Evolutionary conservation across 164 flowering plant species (phyloP), one percentile per base, ranked within the genome.

Genomic region (Aristolochia contorta): DNA sequence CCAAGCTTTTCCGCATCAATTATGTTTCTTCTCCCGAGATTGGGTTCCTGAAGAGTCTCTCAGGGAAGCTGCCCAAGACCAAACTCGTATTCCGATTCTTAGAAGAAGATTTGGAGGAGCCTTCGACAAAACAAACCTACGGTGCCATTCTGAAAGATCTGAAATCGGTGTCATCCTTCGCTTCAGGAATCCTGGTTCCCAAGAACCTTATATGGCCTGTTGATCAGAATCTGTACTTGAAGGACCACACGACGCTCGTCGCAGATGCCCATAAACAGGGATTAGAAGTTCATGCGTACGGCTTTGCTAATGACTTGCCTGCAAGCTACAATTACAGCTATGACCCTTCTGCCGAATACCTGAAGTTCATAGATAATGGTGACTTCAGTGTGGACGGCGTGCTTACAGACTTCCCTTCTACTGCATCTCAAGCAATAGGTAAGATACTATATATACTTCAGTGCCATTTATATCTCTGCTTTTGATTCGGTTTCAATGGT

Each of bases 361-460:
- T 84, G 63, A 82, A 87, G 66, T 91, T 87, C 43, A 54, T 89
- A 0, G 91, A 85, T 60, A 83, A 84, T 48, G 45, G 79, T 6
- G 72, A 82, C 32, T 89, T 87, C 72, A 73, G 90, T 24, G 91
- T 94, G 52, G 97, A 94, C 77, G 99, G 95, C 8, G 62, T 94
- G 50, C 73, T 94, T 54, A 80, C 99, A 6, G 97, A 91, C 72
- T 94, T 87, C 67, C 81, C 97, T 67, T 65, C 86, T 30, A 84
- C 99, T 57, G 99, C 97, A 56, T 78, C 93, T 55, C 78, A 77
- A 58, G 79, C 94, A 49, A 69, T 91, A 37, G 85, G 97, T 93
- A 45, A 78, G 82, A 19, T 47, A n/a, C 37, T 45, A 20, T 43
- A 16, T 45, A 20, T 43, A 16, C 30, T 27, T 27, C 30, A 27